Base-by-base conservation (phyloP, 2,329 filamentous ascomycete species). In the Fusarium torulosum region DNA sequence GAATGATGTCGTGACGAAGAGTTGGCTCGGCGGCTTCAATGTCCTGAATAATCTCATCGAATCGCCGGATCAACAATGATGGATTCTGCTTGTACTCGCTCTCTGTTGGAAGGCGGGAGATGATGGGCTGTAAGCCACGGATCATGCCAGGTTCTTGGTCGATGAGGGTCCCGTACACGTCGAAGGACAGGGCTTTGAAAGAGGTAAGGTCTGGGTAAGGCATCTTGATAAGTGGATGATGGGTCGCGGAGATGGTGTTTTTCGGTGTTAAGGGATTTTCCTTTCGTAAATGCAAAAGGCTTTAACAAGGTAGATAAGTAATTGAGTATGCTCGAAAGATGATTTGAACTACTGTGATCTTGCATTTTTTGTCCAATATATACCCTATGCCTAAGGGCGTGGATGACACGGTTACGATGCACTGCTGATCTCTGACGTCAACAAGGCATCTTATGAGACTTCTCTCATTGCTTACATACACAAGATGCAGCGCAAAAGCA, bases 81-180 rank as follows among this genome's bases (percentile, higher is more conserved):
- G 53, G 27, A 11, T 45, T 15, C 7, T 41, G 20, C 19, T 29
- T 47, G 9, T 45, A 65, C 0, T 43, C 6, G 19, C 37, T 62
- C 4, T 56, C 31, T 0, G 23, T 14, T 29, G 43, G 37, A 9
- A 62, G 50, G 3, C 43, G 59, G 31, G 20, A 35, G 2, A 56
- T 17, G 2, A 62, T 56, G 0, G 59, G 59, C 7, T 63, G 50
- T 4, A 63, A 9, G 8, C 43, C 38, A 8, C 27, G 50, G 4
- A 63, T 31, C 59, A 63, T 63, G 0, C 59, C 59, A 1, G 59
- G 33, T 5, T 62, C 59, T 33, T 62, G 59, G 4, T 62, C 43
- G 19, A 62, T 62, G 17, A 62, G 40, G 1, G 59, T 62, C 5
- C 59, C 59, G 11, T 62, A 62, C 19, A 40, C 37, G 4, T 62